These are phyloP conservation scores for Phaffia tasmanica DNA, from an alignment of 768 basidiomycete genomes.

Conservation along the genomic window DNA sequence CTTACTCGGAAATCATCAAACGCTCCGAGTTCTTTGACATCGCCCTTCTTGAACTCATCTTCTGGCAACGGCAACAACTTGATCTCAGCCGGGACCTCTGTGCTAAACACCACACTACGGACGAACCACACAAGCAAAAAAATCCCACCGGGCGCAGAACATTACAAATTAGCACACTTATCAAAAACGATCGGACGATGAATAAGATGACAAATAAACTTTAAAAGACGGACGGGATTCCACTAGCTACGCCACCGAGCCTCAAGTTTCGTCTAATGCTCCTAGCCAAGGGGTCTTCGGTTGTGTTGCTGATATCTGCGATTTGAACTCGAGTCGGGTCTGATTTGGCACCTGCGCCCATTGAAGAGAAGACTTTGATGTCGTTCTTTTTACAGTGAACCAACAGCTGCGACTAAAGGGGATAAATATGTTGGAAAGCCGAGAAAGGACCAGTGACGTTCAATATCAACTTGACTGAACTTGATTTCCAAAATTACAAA, in stretches of 20 bases:
- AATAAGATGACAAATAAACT: neutral
- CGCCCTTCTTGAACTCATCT: slow-evolving; percentile 80
- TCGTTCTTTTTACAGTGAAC: slow-evolving; percentile 69
- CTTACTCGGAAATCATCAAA: slow-evolving; percentile 90
- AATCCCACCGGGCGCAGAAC: neutral
- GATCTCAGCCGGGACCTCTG: slow-evolving; percentile 80
- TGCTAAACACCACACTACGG: slow-evolving; percentile 88
- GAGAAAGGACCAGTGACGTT: too few species aligned
- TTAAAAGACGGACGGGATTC: slow-evolving; percentile 40
- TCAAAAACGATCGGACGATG: neutral
- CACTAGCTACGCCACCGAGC: slow-evolving; percentile 36
- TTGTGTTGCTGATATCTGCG: slow-evolving; percentile 73
- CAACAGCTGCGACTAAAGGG: slow-evolving; percentile 60
- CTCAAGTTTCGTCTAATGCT: slow-evolving; percentile 60
- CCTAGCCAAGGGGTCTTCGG: slow-evolving; percentile 90
- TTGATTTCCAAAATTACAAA: too few species aligned
- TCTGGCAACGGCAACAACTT: slow-evolving; percentile 80
- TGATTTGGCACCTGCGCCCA: slow-evolving; percentile 90
- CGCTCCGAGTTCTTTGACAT: slow-evolving; percentile 74
- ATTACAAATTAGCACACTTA: slow-evolving; percentile 18
- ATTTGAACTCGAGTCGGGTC: slow-evolving; percentile 95
- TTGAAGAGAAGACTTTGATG: slow-evolving; percentile 88
- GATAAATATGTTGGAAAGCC: neutral
- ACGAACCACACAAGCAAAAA: slow-evolving; percentile 48
- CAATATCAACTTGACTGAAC: too few species aligned